Conservation (phyloP, 257 asterid genomes). For the Nicotiana otophora region DNA sequence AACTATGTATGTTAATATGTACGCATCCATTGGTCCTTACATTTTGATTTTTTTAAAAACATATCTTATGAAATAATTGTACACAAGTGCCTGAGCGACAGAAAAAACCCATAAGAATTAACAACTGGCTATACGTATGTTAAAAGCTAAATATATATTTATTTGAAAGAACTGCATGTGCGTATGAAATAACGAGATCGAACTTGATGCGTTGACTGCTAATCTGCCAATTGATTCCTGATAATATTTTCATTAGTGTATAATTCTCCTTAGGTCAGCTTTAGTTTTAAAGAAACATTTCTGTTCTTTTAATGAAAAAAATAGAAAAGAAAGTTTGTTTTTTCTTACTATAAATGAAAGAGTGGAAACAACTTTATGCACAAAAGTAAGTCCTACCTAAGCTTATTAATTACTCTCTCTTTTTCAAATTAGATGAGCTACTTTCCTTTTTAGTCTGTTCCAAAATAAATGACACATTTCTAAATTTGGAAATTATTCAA, state of each 20-base stretch:
- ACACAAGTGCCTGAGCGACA: background rate
- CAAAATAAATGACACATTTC: too few relatives aligned
- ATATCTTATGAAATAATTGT: background rate
- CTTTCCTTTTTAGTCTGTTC: too few relatives aligned
- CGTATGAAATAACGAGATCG: background rate
- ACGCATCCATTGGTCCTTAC: background rate
- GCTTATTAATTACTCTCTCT: background rate
- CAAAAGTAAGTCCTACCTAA: background rate
- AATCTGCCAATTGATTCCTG: background rate
- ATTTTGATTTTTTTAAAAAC: background rate
- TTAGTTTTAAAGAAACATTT: background rate
- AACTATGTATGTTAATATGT: background rate
- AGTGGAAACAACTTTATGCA: background rate
- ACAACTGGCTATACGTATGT: background rate
- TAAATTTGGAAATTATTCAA: too few relatives aligned
- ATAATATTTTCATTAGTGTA: background rate
- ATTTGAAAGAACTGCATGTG: background rate
- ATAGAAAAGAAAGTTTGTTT: background rate
- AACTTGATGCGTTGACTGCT: background rate
- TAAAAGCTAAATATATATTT: background rate
- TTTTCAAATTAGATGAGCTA: too few relatives aligned
- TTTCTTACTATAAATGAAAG: background rate
- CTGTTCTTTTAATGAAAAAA: background rate
- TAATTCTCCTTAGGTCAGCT: background rate
- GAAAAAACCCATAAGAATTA: background rate